Base-by-base conservation (phyloP, 73 alveolate species). In the Tetrahymena elliotti region DNA sequence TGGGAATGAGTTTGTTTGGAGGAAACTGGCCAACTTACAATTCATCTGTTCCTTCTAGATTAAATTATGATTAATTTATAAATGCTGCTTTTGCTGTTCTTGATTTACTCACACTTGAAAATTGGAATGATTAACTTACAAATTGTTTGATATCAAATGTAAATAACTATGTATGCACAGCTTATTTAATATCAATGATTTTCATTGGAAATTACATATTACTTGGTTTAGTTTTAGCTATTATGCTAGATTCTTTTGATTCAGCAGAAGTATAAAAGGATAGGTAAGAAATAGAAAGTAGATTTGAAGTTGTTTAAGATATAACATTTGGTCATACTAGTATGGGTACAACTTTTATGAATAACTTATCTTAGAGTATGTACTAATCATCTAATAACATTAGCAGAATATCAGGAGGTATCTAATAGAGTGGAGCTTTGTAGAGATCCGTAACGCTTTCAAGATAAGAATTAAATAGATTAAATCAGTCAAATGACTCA, bases 1-100 rank as follows among this genome's bases (percentile, higher is more conserved):
- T 98, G 88, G 99, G 99, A 84, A 98, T 99, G 99, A 97, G 98
- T 84, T 88, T 98, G 33, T 98, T 96, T 95, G 99, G 99, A 94
- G 99, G 99, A n/a, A 96, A 97, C 53, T 96, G 82, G 82, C 82
- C 82, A 94, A 27, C 38, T 68, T 68, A 31, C 3, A 68, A 68
- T 31, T 93, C 95, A 27, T 93, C 88, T 39, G 96, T 97, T 35
- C 94, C 92, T 38, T 96, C 97, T 82, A 83, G 99, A 95, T 53
- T 93, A 36, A 99, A 98, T 93, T 99, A 96, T 95, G 99, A 99
- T 94, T 84, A 98, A 93, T 99, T 99, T 95, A 93, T 96, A 94
- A 95, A 93, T 13, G 98, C 99, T 24, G 98, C 98, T 96, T 83
- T 98, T 84, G 95, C 99, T 24, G 98, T 98, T 16, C 98, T 98